Conservation (phyloP, 2,329 filamentous ascomycete species). For the Penicillium sp. region DNA sequence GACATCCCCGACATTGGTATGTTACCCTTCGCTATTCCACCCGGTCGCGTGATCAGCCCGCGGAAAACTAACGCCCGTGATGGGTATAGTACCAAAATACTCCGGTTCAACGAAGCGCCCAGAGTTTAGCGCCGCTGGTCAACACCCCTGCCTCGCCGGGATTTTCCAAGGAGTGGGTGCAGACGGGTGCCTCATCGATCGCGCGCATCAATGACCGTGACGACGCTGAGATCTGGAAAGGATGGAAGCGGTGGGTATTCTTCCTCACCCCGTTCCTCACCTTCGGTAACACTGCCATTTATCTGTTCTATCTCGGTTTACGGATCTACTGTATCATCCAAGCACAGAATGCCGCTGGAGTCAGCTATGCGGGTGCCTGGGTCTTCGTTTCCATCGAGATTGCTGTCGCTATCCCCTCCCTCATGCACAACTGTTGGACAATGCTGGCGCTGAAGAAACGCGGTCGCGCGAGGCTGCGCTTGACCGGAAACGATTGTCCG, state of each 20-base stretch:
- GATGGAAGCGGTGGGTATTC: constrained; percentile 40
- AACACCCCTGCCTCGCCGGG: constrained; percentile 29
- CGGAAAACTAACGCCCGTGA: background rate
- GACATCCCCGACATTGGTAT: constrained; percentile 33
- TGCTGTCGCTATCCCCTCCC: constrained; percentile 53
- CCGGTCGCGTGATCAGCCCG: background rate
- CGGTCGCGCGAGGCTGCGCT: constrained; percentile 53
- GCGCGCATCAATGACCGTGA: constrained; percentile 37
- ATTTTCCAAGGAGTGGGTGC: constrained; percentile 38
- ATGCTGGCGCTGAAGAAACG: constrained; percentile 59
- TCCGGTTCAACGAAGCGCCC: constrained; percentile 32
- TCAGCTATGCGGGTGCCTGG: constrained; percentile 55
- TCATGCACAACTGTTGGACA: constrained; percentile 60
- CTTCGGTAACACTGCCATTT: constrained; percentile 36
- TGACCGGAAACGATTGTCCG: constrained; percentile 39
- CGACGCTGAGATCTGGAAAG: constrained; percentile 38
- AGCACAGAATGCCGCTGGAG: constrained; percentile 46
- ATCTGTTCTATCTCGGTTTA: constrained; percentile 50
- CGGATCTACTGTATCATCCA: constrained; percentile 55
- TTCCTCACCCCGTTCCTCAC: constrained; percentile 35
- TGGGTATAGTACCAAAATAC: constrained; percentile 22
- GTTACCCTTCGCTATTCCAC: background rate
- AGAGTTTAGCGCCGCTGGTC: constrained; percentile 36
- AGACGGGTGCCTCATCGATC: constrained; percentile 33
- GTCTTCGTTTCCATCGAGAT: constrained; percentile 58